Conservation (phyloP, 1,284 basidiomycete genomes). For the Porogramme epimiltina region DNA sequence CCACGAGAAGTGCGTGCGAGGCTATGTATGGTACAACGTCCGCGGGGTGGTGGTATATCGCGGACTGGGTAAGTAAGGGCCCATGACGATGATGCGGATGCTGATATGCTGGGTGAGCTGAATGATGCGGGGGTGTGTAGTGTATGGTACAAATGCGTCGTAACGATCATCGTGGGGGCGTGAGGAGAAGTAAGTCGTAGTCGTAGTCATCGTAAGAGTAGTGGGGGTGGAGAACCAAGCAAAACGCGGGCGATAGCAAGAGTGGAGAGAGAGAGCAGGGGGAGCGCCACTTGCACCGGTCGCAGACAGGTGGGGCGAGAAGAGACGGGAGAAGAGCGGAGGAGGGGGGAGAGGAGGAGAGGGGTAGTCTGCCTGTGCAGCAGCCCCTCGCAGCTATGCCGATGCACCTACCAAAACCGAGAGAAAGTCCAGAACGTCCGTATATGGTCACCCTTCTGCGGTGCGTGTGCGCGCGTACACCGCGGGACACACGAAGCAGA, state of each 20-base stretch:
- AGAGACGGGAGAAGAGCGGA: no score
- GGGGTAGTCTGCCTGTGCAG: background rate
- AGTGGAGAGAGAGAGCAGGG: conserved; percentile 3
- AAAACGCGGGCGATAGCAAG: no score
- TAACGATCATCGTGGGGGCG: conserved; percentile 19
- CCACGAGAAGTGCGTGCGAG: no score
- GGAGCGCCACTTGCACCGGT: conserved; percentile 10
- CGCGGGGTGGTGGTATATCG: conserved; percentile 16
- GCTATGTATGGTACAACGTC: conserved; percentile 26
- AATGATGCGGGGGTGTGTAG: no score
- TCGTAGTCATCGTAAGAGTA: background rate
- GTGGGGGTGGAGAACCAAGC: no score
- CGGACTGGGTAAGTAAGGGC: conserved; percentile 3
- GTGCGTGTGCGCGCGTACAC: background rate
- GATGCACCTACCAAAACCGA: conserved; percentile 18
- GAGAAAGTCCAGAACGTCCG: conserved; percentile 19
- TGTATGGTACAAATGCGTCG: conserved; percentile 26
- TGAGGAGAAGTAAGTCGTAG: conserved; percentile 1
- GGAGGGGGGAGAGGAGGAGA: no score
- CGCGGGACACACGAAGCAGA: background rate
- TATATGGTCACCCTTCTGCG: conserved; percentile 15
- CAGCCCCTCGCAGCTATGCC: conserved; percentile 9
- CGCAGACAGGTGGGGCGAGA: conserved; percentile 14
- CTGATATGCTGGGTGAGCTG: no score
- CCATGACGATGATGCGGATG: no score